Evolutionary conservation across 1,284 basidiomycete genomes (phyloP).

Genomic region (Laetiporus sulphureus): DNA sequence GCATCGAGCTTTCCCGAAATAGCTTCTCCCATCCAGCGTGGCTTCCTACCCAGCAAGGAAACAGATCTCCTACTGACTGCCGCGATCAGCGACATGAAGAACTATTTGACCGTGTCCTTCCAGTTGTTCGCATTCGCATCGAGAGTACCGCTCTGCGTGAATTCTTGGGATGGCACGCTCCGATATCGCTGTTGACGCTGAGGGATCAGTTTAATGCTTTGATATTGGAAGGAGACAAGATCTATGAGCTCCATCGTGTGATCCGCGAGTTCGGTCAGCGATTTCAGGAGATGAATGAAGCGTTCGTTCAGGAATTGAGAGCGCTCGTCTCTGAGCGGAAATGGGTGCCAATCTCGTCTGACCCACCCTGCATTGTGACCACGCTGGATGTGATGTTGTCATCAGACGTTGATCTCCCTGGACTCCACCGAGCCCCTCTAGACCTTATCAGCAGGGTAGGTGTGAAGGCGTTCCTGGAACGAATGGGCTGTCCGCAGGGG

Average conservation of each 20-base stretch:
- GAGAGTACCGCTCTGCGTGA: conserved; percentile 1
- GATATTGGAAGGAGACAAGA: conserved; percentile 2
- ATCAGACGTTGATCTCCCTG: neutral
- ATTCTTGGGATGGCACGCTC: conserved; percentile 10
- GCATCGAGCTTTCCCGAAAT: neutral
- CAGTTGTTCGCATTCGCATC: conserved; percentile 5
- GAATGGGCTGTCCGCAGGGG: conserved; percentile 6
- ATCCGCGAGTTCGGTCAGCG: conserved; percentile 11
- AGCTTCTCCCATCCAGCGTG: no score
- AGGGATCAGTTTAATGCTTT: conserved; percentile 8
- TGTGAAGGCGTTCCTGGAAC: neutral
- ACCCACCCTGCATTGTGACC: neutral
- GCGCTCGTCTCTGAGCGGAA: neutral
- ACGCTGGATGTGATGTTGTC: neutral
- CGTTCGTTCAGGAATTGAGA: neutral
- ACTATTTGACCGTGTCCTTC: conserved; percentile 12
- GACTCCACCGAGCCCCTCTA: conserved; percentile 4
- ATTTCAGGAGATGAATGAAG: neutral
- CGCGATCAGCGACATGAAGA: conserved; percentile 6
- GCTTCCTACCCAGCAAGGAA: conserved; percentile 1
- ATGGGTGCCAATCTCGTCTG: conserved; percentile 9
- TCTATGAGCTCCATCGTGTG: conserved; percentile 5
- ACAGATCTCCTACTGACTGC: neutral
- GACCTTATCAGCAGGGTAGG: neutral
- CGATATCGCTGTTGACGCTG: conserved; percentile 9